phyloP scores from a whole-genome alignment of 148 eudicot species.

The Vaccinium myrtillus region DNA sequence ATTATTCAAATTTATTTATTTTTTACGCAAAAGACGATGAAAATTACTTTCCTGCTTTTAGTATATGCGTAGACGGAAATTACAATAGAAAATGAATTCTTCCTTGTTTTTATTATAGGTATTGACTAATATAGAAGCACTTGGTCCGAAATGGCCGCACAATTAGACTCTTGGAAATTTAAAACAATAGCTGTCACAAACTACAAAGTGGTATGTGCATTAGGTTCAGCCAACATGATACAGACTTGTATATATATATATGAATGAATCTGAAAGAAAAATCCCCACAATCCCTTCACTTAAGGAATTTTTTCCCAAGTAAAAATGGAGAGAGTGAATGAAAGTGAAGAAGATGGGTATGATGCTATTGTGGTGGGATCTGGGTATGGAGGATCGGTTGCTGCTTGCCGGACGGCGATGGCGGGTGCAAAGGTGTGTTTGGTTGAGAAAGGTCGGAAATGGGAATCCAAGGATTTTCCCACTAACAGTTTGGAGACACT shows the following conservation, averaged over 20 bases:
- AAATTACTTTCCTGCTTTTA: no score
- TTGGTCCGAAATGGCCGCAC: no score
- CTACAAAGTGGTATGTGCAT: no score
- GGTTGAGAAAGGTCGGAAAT: constrained; percentile 36
- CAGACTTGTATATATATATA: neutral
- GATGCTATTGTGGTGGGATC: constrained; percentile 43
- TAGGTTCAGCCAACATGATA: no score
- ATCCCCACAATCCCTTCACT: neutral
- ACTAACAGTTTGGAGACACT: constrained; percentile 22
- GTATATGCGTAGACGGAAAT: no score
- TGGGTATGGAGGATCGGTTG: constrained; percentile 46
- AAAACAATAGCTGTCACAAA: no score
- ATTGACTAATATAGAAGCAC: no score
- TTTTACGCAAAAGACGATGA: no score
- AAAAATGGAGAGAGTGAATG: constrained; percentile 20
- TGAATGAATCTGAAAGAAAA: neutral
- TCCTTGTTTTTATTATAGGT: no score
- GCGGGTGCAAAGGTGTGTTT: constrained; percentile 35
- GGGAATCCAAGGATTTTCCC: constrained; percentile 39
- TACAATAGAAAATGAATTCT: no score
- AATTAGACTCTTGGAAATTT: no score
- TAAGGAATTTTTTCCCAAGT: neutral
- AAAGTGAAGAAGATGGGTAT: constrained; percentile 23
- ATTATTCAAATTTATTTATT: no score
- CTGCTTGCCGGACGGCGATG: constrained; percentile 38